phyloP scores from a whole-genome alignment of 2,329 filamentous ascomycete genomes.

The Arachnomyces sp. region DNA sequence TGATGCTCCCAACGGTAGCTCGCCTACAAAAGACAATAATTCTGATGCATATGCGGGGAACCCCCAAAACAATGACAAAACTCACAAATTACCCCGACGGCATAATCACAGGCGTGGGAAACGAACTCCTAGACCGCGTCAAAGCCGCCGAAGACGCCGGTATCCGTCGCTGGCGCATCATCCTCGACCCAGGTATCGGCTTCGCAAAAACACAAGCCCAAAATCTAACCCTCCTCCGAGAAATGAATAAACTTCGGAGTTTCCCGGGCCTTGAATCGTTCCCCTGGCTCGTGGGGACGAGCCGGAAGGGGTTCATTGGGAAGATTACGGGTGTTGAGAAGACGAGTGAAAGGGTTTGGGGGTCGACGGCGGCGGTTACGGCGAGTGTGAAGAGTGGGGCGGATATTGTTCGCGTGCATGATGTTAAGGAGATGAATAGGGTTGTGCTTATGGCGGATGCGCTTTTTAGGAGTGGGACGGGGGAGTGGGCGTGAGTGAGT shows the following conservation, averaged over 20 bases:
- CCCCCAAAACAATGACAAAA: constrained; percentile 68
- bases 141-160: constrained; percentile 70
- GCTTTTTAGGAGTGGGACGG: constrained; percentile 56
- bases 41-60: constrained; percentile 92
- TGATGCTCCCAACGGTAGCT: constrained; percentile 76
- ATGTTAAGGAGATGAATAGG: constrained; percentile 75
- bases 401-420: constrained; percentile 87
- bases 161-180: constrained; percentile 83
- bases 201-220: constrained; percentile 80
- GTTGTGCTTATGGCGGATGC: constrained; percentile 85
- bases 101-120: constrained; percentile 55
- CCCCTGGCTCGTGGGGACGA: constrained; percentile 84
- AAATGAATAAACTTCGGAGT: constrained; percentile 53
- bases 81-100: constrained; percentile 61
- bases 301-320: constrained; percentile 84
- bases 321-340: constrained; percentile 66
- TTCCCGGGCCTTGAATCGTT: constrained; percentile 45
- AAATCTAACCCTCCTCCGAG: constrained; percentile 70
- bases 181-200: constrained; percentile 87
- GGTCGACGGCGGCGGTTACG: constrained; percentile 80
- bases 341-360: constrained; percentile 65
- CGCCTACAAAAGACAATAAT: constrained; percentile 67
- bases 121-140: constrained; percentile 63
- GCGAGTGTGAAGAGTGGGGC: constrained; percentile 80
- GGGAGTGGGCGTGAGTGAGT: constrained; percentile 4